phyloP scores from a whole-genome alignment of 2,329 filamentous ascomycete genomes.

The Fusarium brevicatenulatum region DNA sequence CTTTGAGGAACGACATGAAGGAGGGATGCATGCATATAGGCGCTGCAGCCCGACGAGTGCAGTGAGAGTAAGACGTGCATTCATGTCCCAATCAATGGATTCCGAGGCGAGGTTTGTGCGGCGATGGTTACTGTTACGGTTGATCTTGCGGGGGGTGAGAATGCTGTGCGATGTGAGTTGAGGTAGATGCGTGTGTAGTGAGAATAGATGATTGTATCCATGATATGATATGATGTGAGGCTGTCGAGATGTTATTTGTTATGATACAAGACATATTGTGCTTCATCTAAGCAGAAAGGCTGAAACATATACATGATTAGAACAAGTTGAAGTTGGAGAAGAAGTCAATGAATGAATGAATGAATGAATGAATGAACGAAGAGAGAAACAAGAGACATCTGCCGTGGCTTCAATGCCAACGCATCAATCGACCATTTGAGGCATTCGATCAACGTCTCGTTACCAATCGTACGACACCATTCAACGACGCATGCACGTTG shows the following conservation, averaged over 20 bases:
- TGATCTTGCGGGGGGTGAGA: slow-evolving; percentile 31
- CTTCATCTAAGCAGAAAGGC: not conserved
- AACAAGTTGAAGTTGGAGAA: not conserved
- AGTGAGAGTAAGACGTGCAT: slow-evolving; percentile 17
- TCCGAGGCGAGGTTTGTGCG: slow-evolving; percentile 33
- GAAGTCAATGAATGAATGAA: not conserved
- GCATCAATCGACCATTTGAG: slow-evolving; percentile 39
- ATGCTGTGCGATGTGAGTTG: slow-evolving; percentile 31
- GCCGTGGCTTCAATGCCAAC: slow-evolving; percentile 38
- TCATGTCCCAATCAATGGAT: slow-evolving; percentile 36
- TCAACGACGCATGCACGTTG: slow-evolving; percentile 6
- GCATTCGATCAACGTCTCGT: slow-evolving; percentile 19
- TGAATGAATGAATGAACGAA: not conserved
- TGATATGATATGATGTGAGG: not conserved
- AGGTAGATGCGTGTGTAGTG: not conserved
- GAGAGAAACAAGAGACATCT: not conserved
- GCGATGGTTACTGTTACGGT: not conserved
- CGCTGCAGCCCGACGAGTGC: slow-evolving; percentile 35
- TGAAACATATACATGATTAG: not conserved
- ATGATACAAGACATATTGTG: not conserved
- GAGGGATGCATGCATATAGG: slow-evolving; percentile 39
- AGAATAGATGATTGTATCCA: not conserved
- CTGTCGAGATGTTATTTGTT: not conserved
- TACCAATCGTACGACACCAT: slow-evolving; percentile 41
- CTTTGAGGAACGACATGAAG: slow-evolving; percentile 24